phyloP scores from a whole-genome alignment of 129 eudicot genomes.

The Centaurea solstitialis region DNA sequence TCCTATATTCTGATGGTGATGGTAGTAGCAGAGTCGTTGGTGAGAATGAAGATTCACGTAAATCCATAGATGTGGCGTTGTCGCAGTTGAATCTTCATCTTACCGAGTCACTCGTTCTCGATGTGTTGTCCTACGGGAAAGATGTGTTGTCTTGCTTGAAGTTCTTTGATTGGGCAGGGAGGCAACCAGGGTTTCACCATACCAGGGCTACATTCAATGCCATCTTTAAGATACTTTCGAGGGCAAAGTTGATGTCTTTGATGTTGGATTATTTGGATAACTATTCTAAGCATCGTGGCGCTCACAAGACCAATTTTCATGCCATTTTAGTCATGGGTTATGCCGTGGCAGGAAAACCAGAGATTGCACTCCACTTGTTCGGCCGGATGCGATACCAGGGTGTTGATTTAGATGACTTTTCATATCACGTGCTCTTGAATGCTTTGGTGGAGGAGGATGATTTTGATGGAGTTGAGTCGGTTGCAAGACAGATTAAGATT shows the following conservation, averaged over 20 bases:
- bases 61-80: conserved; percentile 35
- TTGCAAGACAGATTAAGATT: conserved; percentile 61
- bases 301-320: conserved; percentile 40
- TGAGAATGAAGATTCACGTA: conserved; percentile 6
- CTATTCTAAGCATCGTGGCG: conserved; percentile 20
- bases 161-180: conserved; percentile 95
- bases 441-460: conserved; percentile 62
- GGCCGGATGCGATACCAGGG: conserved; percentile 84
- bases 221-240: conserved; percentile 58
- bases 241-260: conserved; percentile 47
- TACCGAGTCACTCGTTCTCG: conserved; percentile 59
- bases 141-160: conserved; percentile 70
- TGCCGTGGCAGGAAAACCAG: conserved; percentile 76
- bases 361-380: conserved; percentile 62
- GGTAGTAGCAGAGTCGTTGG: conserved; percentile 13
- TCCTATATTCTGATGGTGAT: conserved; percentile 24
- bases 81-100: conserved; percentile 44
- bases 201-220: conserved; percentile 64
- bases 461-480: conserved; percentile 54
- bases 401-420: conserved; percentile 54
- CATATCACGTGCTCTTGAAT: conserved; percentile 77
- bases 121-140: conserved; percentile 51
- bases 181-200: conserved; percentile 72
- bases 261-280: conserved; percentile 59
- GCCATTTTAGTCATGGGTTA: conserved; percentile 77